Percentiles rank a stretch among this genome's conserved stretches.
phyloP scores from a whole-genome alignment of 768 basidiomycete genomes.

The Podaxis pistillaris region DNA sequence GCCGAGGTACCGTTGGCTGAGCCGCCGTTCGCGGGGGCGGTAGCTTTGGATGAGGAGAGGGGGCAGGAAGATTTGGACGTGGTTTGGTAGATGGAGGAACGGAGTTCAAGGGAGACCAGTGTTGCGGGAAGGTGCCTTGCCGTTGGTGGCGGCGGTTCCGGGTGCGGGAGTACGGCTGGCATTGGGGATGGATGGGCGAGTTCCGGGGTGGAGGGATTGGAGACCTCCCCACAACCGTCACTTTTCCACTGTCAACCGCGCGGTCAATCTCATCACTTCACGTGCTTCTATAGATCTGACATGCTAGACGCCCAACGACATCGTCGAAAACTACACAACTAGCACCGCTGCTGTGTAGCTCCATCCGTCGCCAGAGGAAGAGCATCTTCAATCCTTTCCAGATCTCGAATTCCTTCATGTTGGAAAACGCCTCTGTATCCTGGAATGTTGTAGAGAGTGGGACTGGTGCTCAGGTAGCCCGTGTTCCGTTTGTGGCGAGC shows the following conservation, averaged over 20 bases:
- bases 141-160: conserved; percentile 19
- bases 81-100: conserved; percentile 85
- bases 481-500: conserved; percentile 45
- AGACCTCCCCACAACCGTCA: no score
- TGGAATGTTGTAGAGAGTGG: conserved; percentile 37
- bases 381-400: neutral
- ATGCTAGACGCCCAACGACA: neutral
- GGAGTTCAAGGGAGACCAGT: conserved; percentile 80
- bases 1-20: conserved; percentile 48
- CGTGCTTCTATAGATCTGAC: neutral
- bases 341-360: neutral
- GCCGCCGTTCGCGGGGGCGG: conserved; percentile 56
- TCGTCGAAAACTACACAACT: neutral
- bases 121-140: conserved; percentile 30
- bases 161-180: conserved; percentile 35
- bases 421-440: conserved; percentile 19
- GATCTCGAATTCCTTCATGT: neutral
- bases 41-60: conserved; percentile 68
- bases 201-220: conserved; percentile 83
- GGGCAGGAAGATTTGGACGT: conserved; percentile 82
- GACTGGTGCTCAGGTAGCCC: conserved; percentile 39
- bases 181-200: conserved; percentile 49
- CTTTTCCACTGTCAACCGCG: neutral
- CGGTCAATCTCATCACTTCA: neutral
- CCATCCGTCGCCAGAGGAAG: neutral